Evolutionary conservation across 495 filamentous ascomycete genomes (phyloP).

Genomic region (Neurospora intermedia): DNA sequence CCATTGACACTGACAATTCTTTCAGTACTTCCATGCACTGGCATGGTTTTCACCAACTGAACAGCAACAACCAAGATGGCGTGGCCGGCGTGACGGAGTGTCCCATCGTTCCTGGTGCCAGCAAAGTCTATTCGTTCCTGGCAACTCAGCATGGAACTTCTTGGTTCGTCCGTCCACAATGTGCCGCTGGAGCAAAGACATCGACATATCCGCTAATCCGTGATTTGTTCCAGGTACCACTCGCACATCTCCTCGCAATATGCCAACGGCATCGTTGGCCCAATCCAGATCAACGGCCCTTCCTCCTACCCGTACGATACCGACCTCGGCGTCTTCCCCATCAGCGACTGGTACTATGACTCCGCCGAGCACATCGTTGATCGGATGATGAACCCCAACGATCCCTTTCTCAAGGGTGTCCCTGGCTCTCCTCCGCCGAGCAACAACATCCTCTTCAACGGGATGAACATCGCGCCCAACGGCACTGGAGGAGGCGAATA

Average conservation of each 20-base stretch:
- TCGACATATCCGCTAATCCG: not conserved
- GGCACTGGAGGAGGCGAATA: slow-evolving; percentile 7
- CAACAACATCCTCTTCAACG: slow-evolving; percentile 21
- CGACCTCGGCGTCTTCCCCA: slow-evolving; percentile 36
- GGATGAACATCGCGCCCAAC: slow-evolving; percentile 24
- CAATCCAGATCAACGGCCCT: slow-evolving; percentile 42
- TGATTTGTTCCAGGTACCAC: slow-evolving; percentile 32
- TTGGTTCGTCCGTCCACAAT: slow-evolving; percentile 31
- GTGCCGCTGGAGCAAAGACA: too few species aligned
- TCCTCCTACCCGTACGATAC: slow-evolving; percentile 33
- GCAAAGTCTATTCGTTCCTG: slow-evolving; percentile 39
- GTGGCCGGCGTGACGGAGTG: slow-evolving; percentile 30
- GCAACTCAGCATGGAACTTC: slow-evolving; percentile 42
- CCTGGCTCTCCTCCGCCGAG: slow-evolving; percentile 6
- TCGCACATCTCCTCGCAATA: slow-evolving; percentile 38
- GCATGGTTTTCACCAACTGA: slow-evolving; percentile 19
- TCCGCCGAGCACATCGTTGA: slow-evolving; percentile 1
- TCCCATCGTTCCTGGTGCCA: slow-evolving; percentile 29
- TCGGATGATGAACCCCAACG: slow-evolving; percentile 25
- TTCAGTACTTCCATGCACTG: slow-evolving; percentile 17
- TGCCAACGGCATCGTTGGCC: slow-evolving; percentile 29
- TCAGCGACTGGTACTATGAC: slow-evolving; percentile 26
- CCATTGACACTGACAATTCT: not conserved
- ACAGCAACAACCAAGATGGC: slow-evolving; percentile 30
- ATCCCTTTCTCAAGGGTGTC: slow-evolving; percentile 25